Evolutionary conservation across 345 rosid genomes (phyloP).

Genomic region (Gossypium raimondii): DNA sequence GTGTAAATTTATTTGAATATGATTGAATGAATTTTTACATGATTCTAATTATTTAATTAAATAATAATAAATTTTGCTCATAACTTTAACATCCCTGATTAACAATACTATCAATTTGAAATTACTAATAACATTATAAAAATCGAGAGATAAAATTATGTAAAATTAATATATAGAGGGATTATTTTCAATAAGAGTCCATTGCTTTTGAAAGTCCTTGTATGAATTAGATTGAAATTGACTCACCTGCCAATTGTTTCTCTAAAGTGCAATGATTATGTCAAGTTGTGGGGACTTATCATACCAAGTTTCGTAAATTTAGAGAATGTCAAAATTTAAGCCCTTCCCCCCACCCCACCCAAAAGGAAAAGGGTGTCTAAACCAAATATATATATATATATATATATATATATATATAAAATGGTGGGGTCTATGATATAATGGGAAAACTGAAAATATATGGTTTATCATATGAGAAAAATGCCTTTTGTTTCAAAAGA

Average conservation of each 20-base stretch:
- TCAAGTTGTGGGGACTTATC: slow-evolving; percentile 11
- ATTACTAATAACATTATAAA: no score
- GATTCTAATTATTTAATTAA: no score
- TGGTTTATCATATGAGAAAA: neutral
- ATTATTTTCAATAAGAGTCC: neutral
- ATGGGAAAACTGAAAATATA: neutral
- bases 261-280: slow-evolving; percentile 16
- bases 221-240: slow-evolving; percentile 24
- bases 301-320: neutral
- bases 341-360: neutral
- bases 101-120: no score
- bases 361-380: neutral
- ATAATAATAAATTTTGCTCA: no score
- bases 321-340: neutral
- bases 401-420: neutral
- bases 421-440: neutral
- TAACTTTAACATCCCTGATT: no score
- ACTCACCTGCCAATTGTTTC: slow-evolving; percentile 16
- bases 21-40: no score
- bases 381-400: neutral
- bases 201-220: slow-evolving; percentile 13
- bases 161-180: neutral
- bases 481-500: neutral
- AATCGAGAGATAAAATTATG: no score
- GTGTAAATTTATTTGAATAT: no score